Percentiles rank a stretch among this genome's conserved stretches.
phyloP scores from a whole-genome alignment of 225 moss, liverwort and hornwort species.

The Pleurozium schreberi region DNA sequence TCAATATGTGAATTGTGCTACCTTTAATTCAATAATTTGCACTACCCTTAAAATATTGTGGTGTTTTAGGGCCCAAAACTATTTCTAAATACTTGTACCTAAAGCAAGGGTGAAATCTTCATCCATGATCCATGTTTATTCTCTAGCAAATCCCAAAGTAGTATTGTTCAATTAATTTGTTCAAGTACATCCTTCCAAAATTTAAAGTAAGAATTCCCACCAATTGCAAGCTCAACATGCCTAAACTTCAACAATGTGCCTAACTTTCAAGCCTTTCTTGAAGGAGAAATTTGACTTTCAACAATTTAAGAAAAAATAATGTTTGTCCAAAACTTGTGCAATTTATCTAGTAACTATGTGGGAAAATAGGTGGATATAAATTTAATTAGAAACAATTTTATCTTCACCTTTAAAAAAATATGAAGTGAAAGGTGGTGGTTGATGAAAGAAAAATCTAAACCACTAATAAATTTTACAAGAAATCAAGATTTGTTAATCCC shows the following conservation, averaged over 20 bases:
- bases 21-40: not conserved
- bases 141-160: not conserved
- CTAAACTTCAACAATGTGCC: no score
- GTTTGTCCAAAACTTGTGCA: not conserved
- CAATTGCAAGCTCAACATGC: no score
- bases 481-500: no score
- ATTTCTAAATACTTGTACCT: accelerated
- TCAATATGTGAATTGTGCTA: not conserved
- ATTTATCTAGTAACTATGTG: no score
- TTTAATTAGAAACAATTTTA: not conserved
- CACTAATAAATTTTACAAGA: not conserved
- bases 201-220: no score
- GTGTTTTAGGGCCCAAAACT: not conserved
- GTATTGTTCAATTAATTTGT: no score
- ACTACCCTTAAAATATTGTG: not conserved
- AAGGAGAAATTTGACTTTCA: no score
- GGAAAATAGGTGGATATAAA: accelerated
- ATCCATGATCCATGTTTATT: not conserved
- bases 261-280: no score
- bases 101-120: not conserved
- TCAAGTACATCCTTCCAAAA: no score
- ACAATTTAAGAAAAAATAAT: not conserved
- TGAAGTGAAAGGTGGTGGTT: not conserved
- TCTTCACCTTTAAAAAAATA: not conserved
- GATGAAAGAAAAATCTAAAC: no score